Conservation (phyloP, 306 rosid species). For the Dalbergia oliveri region DNA sequence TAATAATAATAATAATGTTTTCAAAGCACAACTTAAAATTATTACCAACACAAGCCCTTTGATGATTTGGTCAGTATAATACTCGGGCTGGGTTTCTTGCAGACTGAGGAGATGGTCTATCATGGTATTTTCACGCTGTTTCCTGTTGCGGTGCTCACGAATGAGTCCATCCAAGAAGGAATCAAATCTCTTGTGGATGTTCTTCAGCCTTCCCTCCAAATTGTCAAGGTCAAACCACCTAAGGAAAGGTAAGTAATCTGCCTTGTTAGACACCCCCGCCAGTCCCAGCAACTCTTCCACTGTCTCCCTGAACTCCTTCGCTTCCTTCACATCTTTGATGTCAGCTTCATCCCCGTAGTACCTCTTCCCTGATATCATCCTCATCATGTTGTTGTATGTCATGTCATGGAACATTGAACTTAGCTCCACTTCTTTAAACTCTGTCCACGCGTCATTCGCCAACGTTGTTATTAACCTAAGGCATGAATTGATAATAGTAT, state of each 20-base stretch:
- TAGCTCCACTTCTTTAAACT: not conserved
- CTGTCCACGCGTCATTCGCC: not conserved
- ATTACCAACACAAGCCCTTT: constrained; percentile 41
- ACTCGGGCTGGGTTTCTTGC: constrained; percentile 20
- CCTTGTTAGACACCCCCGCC: constrained; percentile 5
- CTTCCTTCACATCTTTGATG: constrained; percentile 5
- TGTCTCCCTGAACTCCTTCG: constrained; percentile 24
- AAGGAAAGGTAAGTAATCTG: constrained; percentile 27
- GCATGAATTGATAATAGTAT: too few species aligned
- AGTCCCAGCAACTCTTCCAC: constrained; percentile 13
- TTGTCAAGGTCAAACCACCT: constrained; percentile 32
- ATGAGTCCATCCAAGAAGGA: constrained; percentile 10
- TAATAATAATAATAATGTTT: too few species aligned
- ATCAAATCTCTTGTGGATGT: not conserved
- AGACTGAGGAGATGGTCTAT: constrained; percentile 12
- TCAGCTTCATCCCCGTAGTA: constrained; percentile 10
- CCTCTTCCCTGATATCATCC: constrained; percentile 40
- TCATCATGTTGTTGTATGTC: constrained; percentile 41
- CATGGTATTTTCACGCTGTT: constrained; percentile 14
- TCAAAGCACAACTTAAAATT: not conserved
- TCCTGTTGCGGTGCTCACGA: constrained; percentile 2
- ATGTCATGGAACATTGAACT: constrained; percentile 3
- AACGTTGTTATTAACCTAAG: not conserved
- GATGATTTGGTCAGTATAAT: constrained; percentile 37
- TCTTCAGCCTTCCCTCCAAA: not conserved